phyloP scores from a whole-genome alignment of 352 stramenopile species.

The Phytopythium kandeliae region DNA sequence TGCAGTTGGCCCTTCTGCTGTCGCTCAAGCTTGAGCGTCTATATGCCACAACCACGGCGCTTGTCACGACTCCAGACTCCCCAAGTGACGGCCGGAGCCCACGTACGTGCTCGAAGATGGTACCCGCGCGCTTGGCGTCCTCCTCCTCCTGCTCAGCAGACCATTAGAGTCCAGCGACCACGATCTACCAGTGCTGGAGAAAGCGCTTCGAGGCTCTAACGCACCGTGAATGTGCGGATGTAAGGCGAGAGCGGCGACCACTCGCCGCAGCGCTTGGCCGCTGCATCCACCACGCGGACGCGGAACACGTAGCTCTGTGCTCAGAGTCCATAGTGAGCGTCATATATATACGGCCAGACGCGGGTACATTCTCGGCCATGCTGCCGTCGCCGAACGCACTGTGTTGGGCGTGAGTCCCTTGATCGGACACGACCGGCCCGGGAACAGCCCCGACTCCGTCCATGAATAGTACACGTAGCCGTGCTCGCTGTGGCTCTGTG shows the following conservation, averaged over 20 bases:
- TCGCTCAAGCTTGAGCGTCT: constrained; percentile 75
- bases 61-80: neutral
- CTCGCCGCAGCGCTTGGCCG: constrained; percentile 59
- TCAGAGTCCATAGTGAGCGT: neutral
- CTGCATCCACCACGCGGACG: constrained; percentile 57
- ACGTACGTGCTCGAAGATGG: constrained; percentile 77
- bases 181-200: too few species aligned
- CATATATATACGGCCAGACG: too few species aligned
- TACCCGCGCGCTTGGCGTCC: constrained; percentile 80
- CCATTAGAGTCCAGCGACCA: too few species aligned
- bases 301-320: constrained; percentile 74
- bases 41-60: neutral
- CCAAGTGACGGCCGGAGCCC: neutral
- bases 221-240: constrained; percentile 72
- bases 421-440: constrained; percentile 49
- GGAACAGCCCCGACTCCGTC: constrained; percentile 63
- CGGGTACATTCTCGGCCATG: neutral
- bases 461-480: constrained; percentile 88
- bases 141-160: constrained; percentile 45
- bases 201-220: too few species aligned
- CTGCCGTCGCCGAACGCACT: constrained; percentile 17
- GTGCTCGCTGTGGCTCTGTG: constrained; percentile 71
- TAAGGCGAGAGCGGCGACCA: constrained; percentile 71
- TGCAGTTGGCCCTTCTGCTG: constrained; percentile 67
- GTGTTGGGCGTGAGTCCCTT: constrained; percentile 71